Conservation (phyloP, 2,329 filamentous ascomycete genomes). For the Sporothrix variecibatus region DNA sequence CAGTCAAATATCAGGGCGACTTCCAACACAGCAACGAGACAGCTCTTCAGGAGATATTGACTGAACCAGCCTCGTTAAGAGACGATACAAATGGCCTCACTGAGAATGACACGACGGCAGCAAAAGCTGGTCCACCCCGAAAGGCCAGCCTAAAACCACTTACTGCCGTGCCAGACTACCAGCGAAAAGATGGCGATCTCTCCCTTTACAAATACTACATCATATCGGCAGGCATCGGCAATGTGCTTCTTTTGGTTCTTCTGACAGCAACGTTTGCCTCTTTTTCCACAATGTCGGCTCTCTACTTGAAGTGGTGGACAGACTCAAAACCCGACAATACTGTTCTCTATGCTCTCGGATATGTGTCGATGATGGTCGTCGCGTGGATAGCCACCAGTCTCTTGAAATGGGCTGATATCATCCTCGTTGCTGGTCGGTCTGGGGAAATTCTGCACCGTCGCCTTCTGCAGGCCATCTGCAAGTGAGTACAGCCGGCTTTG, state of each 20-base stretch:
- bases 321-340: conserved; percentile 34
- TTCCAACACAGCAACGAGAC: not conserved
- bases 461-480: conserved; percentile 38
- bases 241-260: conserved; percentile 35
- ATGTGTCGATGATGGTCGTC: conserved; percentile 39
- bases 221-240: conserved; percentile 34
- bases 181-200: conserved; percentile 39
- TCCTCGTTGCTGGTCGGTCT: conserved; percentile 43
- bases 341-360: conserved; percentile 42
- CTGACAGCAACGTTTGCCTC: conserved; percentile 37
- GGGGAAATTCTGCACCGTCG: conserved; percentile 38
- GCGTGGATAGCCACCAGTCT: conserved; percentile 43
- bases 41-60: not conserved
- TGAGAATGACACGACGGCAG: not conserved
- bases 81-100: not conserved
- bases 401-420: conserved; percentile 38
- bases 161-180: conserved; percentile 28
- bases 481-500: conserved; percentile 27
- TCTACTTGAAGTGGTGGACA: conserved; percentile 46
- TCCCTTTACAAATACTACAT: conserved; percentile 44
- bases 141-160: not conserved
- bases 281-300: conserved; percentile 42
- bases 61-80: not conserved
- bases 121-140: not conserved
- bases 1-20: conserved; percentile 39